Evolutionary conservation across 2,329 filamentous ascomycete species (phyloP).

Genomic region (Aspergillus viridinutans): DNA sequence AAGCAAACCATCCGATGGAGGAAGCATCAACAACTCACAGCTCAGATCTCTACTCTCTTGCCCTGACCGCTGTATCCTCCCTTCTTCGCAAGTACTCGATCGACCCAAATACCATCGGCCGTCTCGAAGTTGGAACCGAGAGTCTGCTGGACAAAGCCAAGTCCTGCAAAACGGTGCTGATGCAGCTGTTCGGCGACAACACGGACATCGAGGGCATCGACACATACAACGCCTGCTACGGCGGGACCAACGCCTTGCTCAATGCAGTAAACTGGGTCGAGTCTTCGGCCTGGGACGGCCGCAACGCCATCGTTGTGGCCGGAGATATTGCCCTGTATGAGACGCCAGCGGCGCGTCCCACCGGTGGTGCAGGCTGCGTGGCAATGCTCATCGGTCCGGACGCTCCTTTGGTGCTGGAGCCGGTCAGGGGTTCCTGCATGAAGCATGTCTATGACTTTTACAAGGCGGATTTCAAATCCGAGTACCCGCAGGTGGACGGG

Average conservation of each 20-base stretch:
- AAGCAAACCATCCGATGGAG: constrained; percentile 25
- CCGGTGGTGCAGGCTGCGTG: constrained; percentile 73
- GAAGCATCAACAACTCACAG: constrained; percentile 6
- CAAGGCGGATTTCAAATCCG: constrained; percentile 82
- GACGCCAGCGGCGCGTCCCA: constrained; percentile 76
- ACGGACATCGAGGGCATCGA: constrained; percentile 80
- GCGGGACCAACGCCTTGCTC: constrained; percentile 78
- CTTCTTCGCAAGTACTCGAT: constrained; percentile 80
- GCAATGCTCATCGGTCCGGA: constrained; percentile 75
- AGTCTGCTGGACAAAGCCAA: constrained; percentile 86
- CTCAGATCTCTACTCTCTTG: constrained; percentile 80
- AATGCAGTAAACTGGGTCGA: constrained; percentile 83
- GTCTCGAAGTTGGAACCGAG: constrained; percentile 81
- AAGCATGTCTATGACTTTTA: constrained; percentile 85
- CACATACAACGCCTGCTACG: constrained; percentile 81
- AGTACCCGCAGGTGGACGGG: constrained; percentile 81
- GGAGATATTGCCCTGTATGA: constrained; percentile 83
- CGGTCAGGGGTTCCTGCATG: constrained; percentile 75
- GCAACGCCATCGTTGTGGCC: constrained; percentile 73
- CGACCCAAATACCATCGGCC: constrained; percentile 71
- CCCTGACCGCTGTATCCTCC: constrained; percentile 71
- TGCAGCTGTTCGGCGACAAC: constrained; percentile 80
- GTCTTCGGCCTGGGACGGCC: constrained; percentile 81
- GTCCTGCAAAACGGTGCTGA: constrained; percentile 82
- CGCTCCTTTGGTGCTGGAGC: constrained; percentile 71